A percentile compares a stretch with the other conserved stretches of the same genome.
phyloP scores from a whole-genome alignment of 768 basidiomycete species.

The Mycena vitilis region DNA sequence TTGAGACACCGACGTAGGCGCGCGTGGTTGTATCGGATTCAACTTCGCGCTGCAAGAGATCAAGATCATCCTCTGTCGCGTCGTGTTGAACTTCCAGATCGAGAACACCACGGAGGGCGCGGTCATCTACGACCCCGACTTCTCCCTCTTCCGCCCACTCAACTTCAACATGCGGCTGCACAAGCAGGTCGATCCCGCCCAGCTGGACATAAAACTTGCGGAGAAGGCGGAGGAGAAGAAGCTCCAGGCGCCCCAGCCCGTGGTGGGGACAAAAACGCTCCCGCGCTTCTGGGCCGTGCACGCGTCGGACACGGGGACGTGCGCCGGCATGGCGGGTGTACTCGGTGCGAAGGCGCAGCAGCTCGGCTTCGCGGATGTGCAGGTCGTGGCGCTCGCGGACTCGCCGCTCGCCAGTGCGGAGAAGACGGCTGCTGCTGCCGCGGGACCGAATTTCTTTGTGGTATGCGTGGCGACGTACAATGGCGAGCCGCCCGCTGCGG shows the following conservation, averaged over 20 bases:
- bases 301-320: slow-evolving; percentile 30
- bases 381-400: slow-evolving; percentile 25
- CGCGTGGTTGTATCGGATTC: slow-evolving; percentile 33
- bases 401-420: slow-evolving; percentile 23
- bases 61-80: slow-evolving; percentile 25
- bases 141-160: slow-evolving; percentile 27
- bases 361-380: slow-evolving; percentile 29
- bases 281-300: slow-evolving; percentile 32
- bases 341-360: slow-evolving; percentile 24
- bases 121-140: slow-evolving; percentile 34
- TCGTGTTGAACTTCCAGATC: slow-evolving; percentile 33
- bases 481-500: slow-evolving; percentile 32
- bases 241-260: slow-evolving; percentile 21
- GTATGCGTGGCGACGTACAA: slow-evolving; percentile 35
- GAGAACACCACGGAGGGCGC: slow-evolving; percentile 32
- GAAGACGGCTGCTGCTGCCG: slow-evolving; percentile 11
- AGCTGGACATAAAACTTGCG: not conserved
- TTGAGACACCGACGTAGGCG: slow-evolving; percentile 11
- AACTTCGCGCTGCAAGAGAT: slow-evolving; percentile 32
- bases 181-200: slow-evolving; percentile 22
- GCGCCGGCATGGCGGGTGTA: slow-evolving; percentile 31
- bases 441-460: slow-evolving; percentile 29
- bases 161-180: slow-evolving; percentile 34
- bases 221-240: not conserved
- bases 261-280: slow-evolving; percentile 14